Base-by-base conservation (phyloP, 129 eudicot species). In the Calendula officinalis region DNA sequence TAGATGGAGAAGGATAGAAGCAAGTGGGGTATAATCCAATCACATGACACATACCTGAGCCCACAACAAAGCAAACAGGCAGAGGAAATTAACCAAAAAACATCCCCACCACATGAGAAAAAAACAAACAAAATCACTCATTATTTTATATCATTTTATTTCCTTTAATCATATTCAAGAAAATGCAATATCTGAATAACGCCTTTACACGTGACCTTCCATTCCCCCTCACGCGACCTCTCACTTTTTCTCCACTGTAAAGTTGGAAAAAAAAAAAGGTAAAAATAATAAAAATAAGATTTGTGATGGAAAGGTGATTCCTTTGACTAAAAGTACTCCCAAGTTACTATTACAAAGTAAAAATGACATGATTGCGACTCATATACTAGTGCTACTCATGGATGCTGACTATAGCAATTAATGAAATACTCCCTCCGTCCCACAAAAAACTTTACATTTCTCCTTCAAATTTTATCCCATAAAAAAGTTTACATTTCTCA, bases 1-100 rank as follows among this genome's bases (percentile, higher is more conserved):
- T 52, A 73, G 78, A 73, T 44, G 46, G 67, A 66, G 78, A 74
- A 74, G 78, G 78, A 66, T 74, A 74, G 78, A 74, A 74, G 78
- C 8, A 43, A 56, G 71, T 73, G 64, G 78, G 78, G 51, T 45
- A 73, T 56, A 45, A 73, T 73, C 67, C 73, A 74, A 74, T 66
- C 72, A 74, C 72, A 74, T 66, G 72, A 56, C 70, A 62, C 12
- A 64, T 53, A 56, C 5, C 8, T 17, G 78, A 74, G 78, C 78
- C 78, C 78, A 74, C 78, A 66, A 47, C 67, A 74, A 74, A 66
- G 73, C 72, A 74, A 74, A 58, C 38, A 33, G 73, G 73, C 73
- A 57, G 67, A 74, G 73, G 78, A 74, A 74, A 66, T 74, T 74
- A 74, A 74, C 73, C 78, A 66, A 73, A 66, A 73, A 47, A 65